These are phyloP conservation scores for Aspergillus thermomutatus DNA, from an alignment of 2,329 filamentous ascomycete genomes.

Conservation along the genomic window DNA sequence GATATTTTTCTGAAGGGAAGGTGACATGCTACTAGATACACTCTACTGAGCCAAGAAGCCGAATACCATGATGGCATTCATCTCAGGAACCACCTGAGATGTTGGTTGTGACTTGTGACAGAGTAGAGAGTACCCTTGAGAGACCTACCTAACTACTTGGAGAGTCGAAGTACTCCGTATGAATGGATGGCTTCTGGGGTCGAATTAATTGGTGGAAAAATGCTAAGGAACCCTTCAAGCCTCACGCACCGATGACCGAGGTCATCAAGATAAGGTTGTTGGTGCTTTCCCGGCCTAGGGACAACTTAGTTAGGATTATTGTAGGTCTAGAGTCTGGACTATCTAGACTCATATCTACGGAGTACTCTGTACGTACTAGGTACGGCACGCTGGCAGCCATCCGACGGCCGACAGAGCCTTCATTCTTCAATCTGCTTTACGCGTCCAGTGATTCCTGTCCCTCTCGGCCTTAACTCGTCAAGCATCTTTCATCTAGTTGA, in stretches of 20 bases:
- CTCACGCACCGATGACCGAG: not conserved
- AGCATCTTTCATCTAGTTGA: no score
- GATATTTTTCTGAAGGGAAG: no score
- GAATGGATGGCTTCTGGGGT: not conserved
- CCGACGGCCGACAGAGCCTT: not conserved
- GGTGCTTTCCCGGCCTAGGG: not conserved
- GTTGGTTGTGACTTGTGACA: not conserved
- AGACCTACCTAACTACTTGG: not conserved
- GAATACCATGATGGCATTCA: not conserved
- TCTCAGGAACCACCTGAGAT: not conserved
- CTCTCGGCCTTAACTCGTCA: no score
- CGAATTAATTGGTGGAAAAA: not conserved
- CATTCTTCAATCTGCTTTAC: not conserved
- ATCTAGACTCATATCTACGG: not conserved
- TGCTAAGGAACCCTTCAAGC: not conserved
- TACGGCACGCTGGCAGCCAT: no score
- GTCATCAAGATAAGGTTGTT: not conserved
- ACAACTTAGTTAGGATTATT: not conserved
- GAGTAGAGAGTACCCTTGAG: not conserved
- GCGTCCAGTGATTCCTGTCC: no score
- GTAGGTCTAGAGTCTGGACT: not conserved
- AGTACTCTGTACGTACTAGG: not conserved
- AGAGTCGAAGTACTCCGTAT: not conserved
- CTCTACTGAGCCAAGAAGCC: not conserved
- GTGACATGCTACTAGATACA: not conserved